These are phyloP conservation scores for Umbelopsis sp. DNA, from an alignment of 371 early-diverging fungal genomes.

Conservation along the genomic window DNA sequence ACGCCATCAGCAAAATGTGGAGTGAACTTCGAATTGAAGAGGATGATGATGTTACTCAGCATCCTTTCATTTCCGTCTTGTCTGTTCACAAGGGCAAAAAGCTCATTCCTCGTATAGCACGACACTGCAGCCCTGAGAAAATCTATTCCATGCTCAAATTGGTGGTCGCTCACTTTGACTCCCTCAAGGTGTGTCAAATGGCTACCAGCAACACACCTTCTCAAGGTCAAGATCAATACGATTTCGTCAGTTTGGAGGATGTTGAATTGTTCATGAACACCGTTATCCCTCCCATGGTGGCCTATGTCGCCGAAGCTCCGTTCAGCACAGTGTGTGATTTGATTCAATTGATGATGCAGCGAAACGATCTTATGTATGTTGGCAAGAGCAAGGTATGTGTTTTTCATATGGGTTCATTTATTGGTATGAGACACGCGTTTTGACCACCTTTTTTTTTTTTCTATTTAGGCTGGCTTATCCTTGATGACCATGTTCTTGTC, in stretches of 20 bases:
- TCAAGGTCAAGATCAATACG: conserved; percentile 49
- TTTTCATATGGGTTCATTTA: not conserved
- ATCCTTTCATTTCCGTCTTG: conserved; percentile 69
- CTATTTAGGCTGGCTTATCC: conserved; percentile 72
- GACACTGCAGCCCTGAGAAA: conserved; percentile 79
- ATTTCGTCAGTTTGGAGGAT: conserved; percentile 55
- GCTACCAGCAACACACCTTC: conserved; percentile 51
- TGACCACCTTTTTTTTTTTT: not conserved
- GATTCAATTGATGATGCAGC: conserved; percentile 80
- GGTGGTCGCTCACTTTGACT: conserved; percentile 80
- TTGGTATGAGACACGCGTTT: not conserved
- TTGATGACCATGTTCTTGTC: conserved; percentile 89
- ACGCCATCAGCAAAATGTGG: conserved; percentile 65
- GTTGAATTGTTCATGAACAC: conserved; percentile 85
- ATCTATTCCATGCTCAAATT: conserved; percentile 75
- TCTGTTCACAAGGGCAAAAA: conserved; percentile 86
- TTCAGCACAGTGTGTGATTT: conserved; percentile 78
- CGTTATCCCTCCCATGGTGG: conserved; percentile 80
- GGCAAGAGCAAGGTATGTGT: conserved; percentile 71
- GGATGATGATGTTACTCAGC: conserved; percentile 57
- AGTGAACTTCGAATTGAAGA: conserved; percentile 50
- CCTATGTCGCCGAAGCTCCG: conserved; percentile 82
- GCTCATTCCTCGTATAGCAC: conserved; percentile 81
- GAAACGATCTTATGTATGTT: conserved; percentile 84
- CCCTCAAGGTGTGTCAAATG: conserved; percentile 81